Conservation (phyloP, 2,329 filamentous ascomycete species). For the Colletotrichum falcatum region DNA sequence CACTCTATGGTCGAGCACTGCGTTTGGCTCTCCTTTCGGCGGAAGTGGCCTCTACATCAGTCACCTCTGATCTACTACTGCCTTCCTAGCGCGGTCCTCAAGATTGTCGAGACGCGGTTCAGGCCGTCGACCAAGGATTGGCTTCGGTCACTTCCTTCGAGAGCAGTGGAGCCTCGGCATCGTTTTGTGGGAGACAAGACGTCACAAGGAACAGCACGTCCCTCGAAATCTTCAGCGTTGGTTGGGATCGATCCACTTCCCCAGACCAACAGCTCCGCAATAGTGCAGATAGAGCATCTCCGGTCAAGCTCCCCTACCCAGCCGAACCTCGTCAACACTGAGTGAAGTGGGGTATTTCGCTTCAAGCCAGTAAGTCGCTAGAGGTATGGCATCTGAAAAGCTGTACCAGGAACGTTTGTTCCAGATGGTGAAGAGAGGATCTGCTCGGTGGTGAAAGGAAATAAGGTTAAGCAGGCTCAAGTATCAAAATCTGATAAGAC, state of each 20-base stretch:
- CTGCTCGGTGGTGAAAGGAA: not conserved
- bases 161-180: not conserved
- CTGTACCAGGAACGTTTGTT: not conserved
- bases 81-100: too few species aligned
- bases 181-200: not conserved
- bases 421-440: not conserved
- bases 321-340: not conserved
- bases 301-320: not conserved
- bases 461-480: not conserved
- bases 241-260: not conserved
- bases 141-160: not conserved
- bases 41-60: not conserved
- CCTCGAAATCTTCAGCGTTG: not conserved
- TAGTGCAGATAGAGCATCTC: too few species aligned
- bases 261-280: too few species aligned
- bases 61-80: not conserved
- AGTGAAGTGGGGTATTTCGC: not conserved
- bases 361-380: too few species aligned
- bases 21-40: not conserved
- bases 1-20: too few species aligned
- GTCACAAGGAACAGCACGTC: not conserved
- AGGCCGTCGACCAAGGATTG: not conserved
- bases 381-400: not conserved
- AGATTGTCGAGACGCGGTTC: not conserved
- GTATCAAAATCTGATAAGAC: not conserved